Evolutionary conservation across 176 grass and related monocot species (phyloP), one percentile per base, ranked within the genome.

Genomic region (Juncus effusus): DNA sequence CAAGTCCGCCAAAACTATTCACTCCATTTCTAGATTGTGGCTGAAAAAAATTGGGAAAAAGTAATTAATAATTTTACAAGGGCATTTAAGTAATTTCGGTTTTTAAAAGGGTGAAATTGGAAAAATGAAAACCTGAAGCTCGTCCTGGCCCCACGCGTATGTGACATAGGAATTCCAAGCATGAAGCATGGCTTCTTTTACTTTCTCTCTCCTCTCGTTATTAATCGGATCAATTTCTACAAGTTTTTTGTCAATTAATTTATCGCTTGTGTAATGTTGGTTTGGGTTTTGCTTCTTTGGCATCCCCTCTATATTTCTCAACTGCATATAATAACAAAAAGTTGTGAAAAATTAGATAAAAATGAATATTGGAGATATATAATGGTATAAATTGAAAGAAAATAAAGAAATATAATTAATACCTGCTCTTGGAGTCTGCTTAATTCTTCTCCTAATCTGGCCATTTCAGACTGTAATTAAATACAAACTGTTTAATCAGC

Each of bases 1-100:
- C 95, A 3, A 99, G 89, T 69, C 89, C 95, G 78, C 95, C 95
- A 78, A 94, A 99, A 77, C 95, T 99, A 80, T 99, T 79, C 61
- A 87, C 36, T 65, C 95, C 95, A 83, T 80, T 81, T 78, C 73
- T 99, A n/a, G 95, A 78, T 81, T 94, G 95, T 45, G 95, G 89
- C 95, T 99, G 80, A 52, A 36, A 40, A 59, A 3, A 69, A 66
- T 44, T 70, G 51, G 42, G 13, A 38, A 62, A 60, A 81, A 84
- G 44, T 47, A 28, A 28, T 28, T 28, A 28, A 28, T 47, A 47
- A 45, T 47, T 47, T 3, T 7, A 35, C 4, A 10, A 67, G 66
- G 10, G 7, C 40, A 58, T 38, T 72, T 75, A 38, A 62, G 13
- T 76, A 49, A 58, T 72, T 72, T 36, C n/a, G 36, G 37, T 16